Conservation (phyloP, 306 rosid genomes). For the Prunus salicina region DNA sequence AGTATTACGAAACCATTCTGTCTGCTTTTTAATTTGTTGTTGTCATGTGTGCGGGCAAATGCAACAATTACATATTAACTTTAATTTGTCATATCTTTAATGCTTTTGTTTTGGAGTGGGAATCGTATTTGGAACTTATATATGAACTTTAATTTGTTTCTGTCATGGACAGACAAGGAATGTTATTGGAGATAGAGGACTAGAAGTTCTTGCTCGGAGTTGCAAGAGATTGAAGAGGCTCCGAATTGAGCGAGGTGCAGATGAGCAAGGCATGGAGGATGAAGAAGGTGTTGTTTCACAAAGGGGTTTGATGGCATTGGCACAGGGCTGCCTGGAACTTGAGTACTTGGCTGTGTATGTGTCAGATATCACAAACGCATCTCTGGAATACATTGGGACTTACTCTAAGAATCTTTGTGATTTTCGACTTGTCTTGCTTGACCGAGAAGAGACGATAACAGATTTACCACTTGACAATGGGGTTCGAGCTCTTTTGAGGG, state of each 20-base stretch:
- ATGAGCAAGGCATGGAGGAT: slow-evolving; percentile 86
- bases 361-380: slow-evolving; percentile 75
- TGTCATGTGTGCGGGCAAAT: not conserved
- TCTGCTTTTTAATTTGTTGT: not conserved
- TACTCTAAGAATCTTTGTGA: slow-evolving; percentile 75
- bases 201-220: slow-evolving; percentile 75
- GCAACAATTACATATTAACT: not conserved
- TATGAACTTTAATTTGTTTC: slow-evolving; percentile 14
- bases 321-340: slow-evolving; percentile 86
- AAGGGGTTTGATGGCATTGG: slow-evolving; percentile 79
- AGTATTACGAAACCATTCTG: slow-evolving; percentile 12
- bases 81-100: not conserved
- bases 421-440: slow-evolving; percentile 89
- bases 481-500: slow-evolving; percentile 75
- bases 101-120: slow-evolving; percentile 9
- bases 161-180: slow-evolving; percentile 72
- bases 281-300: slow-evolving; percentile 92
- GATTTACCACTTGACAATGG: slow-evolving; percentile 97
- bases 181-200: slow-evolving; percentile 93
- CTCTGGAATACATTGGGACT: slow-evolving; percentile 68
- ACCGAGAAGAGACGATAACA: slow-evolving; percentile 61
- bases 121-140: slow-evolving; percentile 12
- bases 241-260: slow-evolving; percentile 90
- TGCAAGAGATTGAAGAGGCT: slow-evolving; percentile 83
- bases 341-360: slow-evolving; percentile 90